These are phyloP conservation scores for Oryza australiensis DNA, from an alignment of 176 grass and related monocot genomes.

Conservation along the genomic window DNA sequence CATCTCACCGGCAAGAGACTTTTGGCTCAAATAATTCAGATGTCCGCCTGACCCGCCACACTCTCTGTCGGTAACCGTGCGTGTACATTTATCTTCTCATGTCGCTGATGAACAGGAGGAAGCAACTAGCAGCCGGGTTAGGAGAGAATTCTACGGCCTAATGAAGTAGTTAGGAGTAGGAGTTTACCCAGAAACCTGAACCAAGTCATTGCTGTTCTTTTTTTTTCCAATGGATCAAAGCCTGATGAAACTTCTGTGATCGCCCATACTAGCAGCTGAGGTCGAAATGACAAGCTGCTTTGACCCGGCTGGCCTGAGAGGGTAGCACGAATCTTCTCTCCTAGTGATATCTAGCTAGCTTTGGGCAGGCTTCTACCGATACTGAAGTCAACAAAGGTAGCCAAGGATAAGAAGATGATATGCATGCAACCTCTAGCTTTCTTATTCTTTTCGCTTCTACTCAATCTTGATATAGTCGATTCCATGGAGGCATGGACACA, in stretches of 20 bases:
- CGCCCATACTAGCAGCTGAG: background rate
- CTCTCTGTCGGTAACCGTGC: slow-evolving; percentile 28
- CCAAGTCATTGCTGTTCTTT: background rate
- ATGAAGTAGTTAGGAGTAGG: background rate
- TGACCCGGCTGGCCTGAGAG: slow-evolving; percentile 14
- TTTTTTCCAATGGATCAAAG: background rate
- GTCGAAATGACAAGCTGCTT: background rate
- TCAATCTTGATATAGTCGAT: slow-evolving; percentile 2
- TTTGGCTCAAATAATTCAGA: slow-evolving; percentile 32
- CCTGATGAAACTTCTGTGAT: slow-evolving; percentile 1
- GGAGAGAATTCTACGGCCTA: background rate
- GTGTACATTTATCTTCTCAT: background rate
- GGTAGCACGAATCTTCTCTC: slow-evolving; percentile 30
- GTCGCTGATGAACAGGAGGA: background rate
- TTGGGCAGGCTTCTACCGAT: background rate
- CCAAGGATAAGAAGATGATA: slow-evolving; percentile 4
- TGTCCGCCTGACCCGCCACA: background rate
- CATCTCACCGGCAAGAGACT: slow-evolving; percentile 20
- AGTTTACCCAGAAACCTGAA: background rate
- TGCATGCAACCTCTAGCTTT: background rate
- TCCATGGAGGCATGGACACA: background rate
- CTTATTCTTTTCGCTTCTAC: background rate
- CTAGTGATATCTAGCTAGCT: background rate
- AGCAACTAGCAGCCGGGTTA: background rate
- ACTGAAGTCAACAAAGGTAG: slow-evolving; percentile 25